Evolutionary conservation across 1,139 yeast genomes (phyloP), one percentile per base, ranked within the genome.

Genomic region (Pichia sp.): DNA sequence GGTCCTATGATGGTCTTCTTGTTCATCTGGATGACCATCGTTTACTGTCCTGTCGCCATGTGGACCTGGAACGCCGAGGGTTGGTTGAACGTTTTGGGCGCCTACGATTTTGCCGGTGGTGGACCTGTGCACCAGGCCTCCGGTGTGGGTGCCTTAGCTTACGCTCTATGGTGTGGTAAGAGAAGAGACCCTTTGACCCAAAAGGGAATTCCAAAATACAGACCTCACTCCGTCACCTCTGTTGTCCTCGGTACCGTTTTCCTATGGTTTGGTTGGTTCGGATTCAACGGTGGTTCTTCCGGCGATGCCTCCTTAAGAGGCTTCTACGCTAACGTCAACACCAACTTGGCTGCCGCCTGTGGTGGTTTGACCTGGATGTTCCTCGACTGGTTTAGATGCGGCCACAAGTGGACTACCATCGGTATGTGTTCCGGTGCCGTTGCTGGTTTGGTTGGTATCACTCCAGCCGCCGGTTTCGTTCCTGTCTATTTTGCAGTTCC

Each of bases 241-340:
- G 89, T 90, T 57, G 97, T 90, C n/a, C 75, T 92, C 59, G 99
- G 98, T 55, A 90, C 97, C 29, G 85, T 89, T 4, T 88, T 93
- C 75, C 81, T 92, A 66, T 92, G 97, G 97, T 90, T 92, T 66
- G 98, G 98, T 47, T 92, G 99, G 98, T 90, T 88, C 67, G 97
- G 97, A 52, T 92, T 92, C 81, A 92, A 93, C 77, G 97, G 97
- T 72, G 97, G 98, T 65, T 89, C 97, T 50, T 88, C 97, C 54
- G 97, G 96, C 71, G 87, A 88, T 70, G 87, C 96, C 45, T 72
- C 92, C 58, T 84, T 92, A 70, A 86, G 97, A 74, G 90, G 96
- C 54, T 89, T 90, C 87, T 90, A 90, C 75, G 96, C 97, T 34
- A 82, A 88, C 70, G 88, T 87, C 66, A 90, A 89, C 79, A 90